Percentiles rank a stretch among this genome's conserved stretches.
These are phyloP conservation scores for Fusarium sp. DNA, from an alignment of 2,329 filamentous ascomycete genomes.

Conservation along the genomic window DNA sequence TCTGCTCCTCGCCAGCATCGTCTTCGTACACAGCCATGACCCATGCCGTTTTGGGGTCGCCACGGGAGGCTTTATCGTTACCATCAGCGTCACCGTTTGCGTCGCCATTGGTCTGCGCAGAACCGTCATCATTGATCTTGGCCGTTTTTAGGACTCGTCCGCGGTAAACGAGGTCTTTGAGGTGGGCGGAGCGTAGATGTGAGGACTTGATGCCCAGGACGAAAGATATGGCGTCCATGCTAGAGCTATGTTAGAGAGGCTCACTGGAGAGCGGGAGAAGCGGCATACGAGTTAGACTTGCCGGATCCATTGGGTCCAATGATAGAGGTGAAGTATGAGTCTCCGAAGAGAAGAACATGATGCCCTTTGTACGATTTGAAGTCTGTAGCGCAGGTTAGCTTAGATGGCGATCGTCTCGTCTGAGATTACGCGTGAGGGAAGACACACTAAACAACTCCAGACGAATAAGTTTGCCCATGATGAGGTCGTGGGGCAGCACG, in stretches of 20 bases:
- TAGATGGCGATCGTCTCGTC: not conserved
- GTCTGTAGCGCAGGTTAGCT: slow-evolving; percentile 61
- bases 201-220: slow-evolving; percentile 98
- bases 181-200: slow-evolving; percentile 91
- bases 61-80: slow-evolving; percentile 71
- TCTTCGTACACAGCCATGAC: slow-evolving; percentile 99
- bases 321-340: slow-evolving; percentile 99
- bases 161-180: slow-evolving; percentile 95
- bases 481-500: slow-evolving; percentile 46
- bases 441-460: slow-evolving; percentile 89
- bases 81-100: slow-evolving; percentile 68
- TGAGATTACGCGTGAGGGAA: not conserved
- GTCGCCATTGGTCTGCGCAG: slow-evolving; percentile 70
- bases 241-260: slow-evolving; percentile 47
- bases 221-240: slow-evolving; percentile 99
- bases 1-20: slow-evolving; percentile 91
- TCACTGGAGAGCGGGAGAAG: not conserved
- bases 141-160: slow-evolving; percentile 91
- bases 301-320: slow-evolving; percentile 99
- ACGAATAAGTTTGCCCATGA: slow-evolving; percentile 94
- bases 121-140: slow-evolving; percentile 90
- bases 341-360: slow-evolving; percentile 91
- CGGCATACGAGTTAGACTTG: slow-evolving; percentile 91
- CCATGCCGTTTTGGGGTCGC: slow-evolving; percentile 94
- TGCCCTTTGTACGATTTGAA: slow-evolving; percentile 99